phyloP scores from a whole-genome alignment of 2,329 filamentous ascomycete genomes.

The Colletotrichum theobromicola region DNA sequence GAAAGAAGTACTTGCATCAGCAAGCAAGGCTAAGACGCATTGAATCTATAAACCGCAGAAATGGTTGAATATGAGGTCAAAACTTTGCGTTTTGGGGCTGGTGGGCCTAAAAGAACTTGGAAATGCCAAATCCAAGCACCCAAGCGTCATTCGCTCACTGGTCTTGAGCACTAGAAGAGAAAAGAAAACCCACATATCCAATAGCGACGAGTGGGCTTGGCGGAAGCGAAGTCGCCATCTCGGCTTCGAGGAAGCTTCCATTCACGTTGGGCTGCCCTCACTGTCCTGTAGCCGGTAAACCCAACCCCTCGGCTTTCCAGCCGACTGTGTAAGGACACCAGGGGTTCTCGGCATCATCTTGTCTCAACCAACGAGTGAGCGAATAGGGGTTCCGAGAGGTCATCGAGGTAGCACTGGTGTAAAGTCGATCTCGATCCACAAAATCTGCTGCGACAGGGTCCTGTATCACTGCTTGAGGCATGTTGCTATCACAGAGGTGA shows the following conservation, averaged over 20 bases:
- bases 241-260: not conserved
- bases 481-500: not conserved
- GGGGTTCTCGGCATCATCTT: not conserved
- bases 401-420: not conserved
- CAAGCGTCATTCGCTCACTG: not conserved
- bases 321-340: not conserved
- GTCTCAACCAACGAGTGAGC: not conserved
- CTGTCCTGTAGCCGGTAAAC: not conserved
- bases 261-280: not conserved
- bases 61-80: too few relatives aligned
- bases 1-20: too few relatives aligned
- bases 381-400: not conserved
- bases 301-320: not conserved
- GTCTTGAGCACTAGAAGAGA: not conserved
- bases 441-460: not conserved
- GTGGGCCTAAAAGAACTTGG: too few relatives aligned
- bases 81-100: too few relatives aligned
- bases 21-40: too few relatives aligned
- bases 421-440: not conserved
- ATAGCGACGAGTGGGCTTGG: not conserved
- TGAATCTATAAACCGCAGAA: too few relatives aligned
- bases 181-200: not conserved
- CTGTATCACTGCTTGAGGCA: not conserved
- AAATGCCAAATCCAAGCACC: not conserved
- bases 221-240: not conserved